These are phyloP conservation scores for Arthrinium phaeospermum DNA, from an alignment of 2,329 filamentous ascomycete species.

Conservation along the genomic window DNA sequence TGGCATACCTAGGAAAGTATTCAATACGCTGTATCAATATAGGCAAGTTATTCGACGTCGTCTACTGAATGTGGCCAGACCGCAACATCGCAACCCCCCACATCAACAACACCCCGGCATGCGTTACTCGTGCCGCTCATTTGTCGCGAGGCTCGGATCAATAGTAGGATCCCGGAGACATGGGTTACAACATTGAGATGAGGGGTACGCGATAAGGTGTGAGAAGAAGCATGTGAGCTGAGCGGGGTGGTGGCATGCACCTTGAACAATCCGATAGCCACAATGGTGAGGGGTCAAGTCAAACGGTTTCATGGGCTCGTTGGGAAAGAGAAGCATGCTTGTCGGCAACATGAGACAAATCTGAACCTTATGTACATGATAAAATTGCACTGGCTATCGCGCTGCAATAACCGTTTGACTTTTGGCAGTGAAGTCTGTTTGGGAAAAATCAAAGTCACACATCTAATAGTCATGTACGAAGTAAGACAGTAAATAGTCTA, in stretches of 20 bases:
- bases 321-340: not conserved
- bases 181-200: not conserved
- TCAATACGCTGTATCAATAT: not conserved
- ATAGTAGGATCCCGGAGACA: not conserved
- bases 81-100: not conserved
- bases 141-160: constrained; percentile 8
- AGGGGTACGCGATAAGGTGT: not conserved
- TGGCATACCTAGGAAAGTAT: not conserved
- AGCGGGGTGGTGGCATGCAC: constrained; percentile 11
- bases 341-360: constrained; percentile 1
- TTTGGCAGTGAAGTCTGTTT: constrained; percentile 5
- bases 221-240: constrained; percentile 3
- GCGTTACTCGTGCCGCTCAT: not conserved
- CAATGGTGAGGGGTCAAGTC: constrained; percentile 11
- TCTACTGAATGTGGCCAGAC: constrained; percentile 12
- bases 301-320: constrained; percentile 14
- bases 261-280: constrained; percentile 2
- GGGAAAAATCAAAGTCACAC: not conserved
- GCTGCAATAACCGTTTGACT: not conserved
- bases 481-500: constrained; percentile 1
- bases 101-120: not conserved
- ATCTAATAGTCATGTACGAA: not conserved
- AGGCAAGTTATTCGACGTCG: not conserved
- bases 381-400: constrained; percentile 2
- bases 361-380: not conserved